Evolutionary conservation across 495 filamentous ascomycete species (phyloP), one percentile per base, ranked within the genome.

Genomic region (Penicillium riverlandense): DNA sequence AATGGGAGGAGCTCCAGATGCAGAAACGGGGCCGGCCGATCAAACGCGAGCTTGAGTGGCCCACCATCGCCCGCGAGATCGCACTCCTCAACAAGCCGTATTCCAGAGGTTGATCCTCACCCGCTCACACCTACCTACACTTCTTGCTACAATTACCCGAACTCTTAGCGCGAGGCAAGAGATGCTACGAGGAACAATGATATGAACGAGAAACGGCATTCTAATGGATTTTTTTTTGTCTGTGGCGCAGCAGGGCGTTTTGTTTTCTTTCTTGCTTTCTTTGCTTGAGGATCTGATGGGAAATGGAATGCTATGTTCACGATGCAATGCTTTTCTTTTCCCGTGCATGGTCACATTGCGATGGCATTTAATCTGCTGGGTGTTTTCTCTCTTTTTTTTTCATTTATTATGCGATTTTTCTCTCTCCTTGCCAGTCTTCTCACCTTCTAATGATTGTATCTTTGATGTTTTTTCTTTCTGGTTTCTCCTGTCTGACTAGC

Each of bases 31-130:
- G 58, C 63, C 50, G 63, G 38, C 59, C 72, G 1, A 49, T 77
- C 7, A 80, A 77, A 49, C 76, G 90, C 34, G 90, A 96, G 53
- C 70, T 96, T 33, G 92, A 98, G 66, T 98, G 92, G 92, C 71
- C 78, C 7, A 87, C 84, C 37, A 82, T 96, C 50, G 80, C 88
- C 5, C 75, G 90, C 28, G 92, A 97, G 70, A 85, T 98, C 44
- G 91, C 92, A 1, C 72, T 86, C 14, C 91, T 98, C 88, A 98
- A 98, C 61, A 84, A 85, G 50, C 92, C 92, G n/a, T 97, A 97
- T 65, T 73, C 77, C 4, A 69, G 74, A 32, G 28, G 40, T 37
- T 58, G 48, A 50, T 34, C 41, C 11, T 29, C 15, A 29, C 29
- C 32, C 43, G 47, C 11, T 22, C 14, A 37, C 9, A 30, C 22